phyloP scores from a whole-genome alignment of 2,329 filamentous ascomycete genomes.

The Blastomyces percursus region DNA sequence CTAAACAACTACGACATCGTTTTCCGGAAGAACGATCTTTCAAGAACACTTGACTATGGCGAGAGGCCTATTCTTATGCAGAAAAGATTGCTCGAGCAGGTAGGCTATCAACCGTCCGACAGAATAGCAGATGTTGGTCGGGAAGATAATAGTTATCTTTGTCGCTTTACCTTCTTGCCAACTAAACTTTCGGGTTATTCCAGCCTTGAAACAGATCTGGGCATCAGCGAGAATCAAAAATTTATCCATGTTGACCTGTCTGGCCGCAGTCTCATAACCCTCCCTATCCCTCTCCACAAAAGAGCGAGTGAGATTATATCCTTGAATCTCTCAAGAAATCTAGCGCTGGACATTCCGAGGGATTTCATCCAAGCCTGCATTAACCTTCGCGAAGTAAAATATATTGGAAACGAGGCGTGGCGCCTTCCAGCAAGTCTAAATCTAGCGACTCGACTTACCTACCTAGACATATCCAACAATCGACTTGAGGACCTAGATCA shows the following conservation, averaged over 20 bases:
- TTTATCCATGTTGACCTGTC: conserved; percentile 90
- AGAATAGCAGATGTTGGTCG: conserved; percentile 85
- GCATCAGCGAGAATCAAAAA: conserved; percentile 72
- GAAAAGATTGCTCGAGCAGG: conserved; percentile 79
- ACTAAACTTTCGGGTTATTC: conserved; percentile 72
- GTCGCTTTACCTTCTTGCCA: conserved; percentile 88
- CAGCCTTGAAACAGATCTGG: conserved; percentile 62
- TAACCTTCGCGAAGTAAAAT: conserved; percentile 89
- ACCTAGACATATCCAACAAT: conserved; percentile 92
- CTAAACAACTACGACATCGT: conserved; percentile 93
- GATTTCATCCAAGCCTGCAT: conserved; percentile 94
- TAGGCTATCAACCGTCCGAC: conserved; percentile 79
- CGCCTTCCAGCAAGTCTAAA: conserved; percentile 74
- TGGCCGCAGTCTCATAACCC: conserved; percentile 81
- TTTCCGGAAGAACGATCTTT: conserved; percentile 82
- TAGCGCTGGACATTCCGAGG: conserved; percentile 83
- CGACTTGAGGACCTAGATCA: conserved; percentile 76
- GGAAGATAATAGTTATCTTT: conserved; percentile 95
- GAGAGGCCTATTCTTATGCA: conserved; percentile 86
- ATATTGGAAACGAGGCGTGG: conserved; percentile 84
- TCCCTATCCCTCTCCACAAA: conserved; percentile 86
- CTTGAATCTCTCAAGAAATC: conserved; percentile 82
- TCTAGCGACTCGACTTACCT: conserved; percentile 68
- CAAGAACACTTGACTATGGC: conserved; percentile 62
- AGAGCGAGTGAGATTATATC: conserved; percentile 89